Evolutionary conservation across 192 early-diverging fungal genomes (phyloP).

Genomic region (Podila minutissima): DNA sequence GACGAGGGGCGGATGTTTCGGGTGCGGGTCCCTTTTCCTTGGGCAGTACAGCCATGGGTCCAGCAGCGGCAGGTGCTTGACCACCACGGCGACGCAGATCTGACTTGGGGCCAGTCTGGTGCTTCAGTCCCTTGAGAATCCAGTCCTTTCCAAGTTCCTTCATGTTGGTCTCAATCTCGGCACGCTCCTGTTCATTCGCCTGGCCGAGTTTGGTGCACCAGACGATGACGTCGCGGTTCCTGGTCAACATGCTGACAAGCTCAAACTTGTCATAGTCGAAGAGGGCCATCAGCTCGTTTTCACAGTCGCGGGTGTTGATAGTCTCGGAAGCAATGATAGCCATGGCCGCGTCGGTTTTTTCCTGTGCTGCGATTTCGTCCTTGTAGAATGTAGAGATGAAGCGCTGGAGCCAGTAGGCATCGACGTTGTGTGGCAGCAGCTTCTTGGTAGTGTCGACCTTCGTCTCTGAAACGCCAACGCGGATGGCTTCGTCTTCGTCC

Average conservation of each 20-base stretch:
- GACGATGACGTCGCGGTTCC: constrained; percentile 88
- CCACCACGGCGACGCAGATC: constrained; percentile 64
- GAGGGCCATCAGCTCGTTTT: constrained; percentile 96
- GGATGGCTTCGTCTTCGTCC: constrained; percentile 68
- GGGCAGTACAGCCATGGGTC: constrained; percentile 48
- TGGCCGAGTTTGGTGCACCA: constrained; percentile 91
- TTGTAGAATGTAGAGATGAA: constrained; percentile 81
- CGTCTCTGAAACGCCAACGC: constrained; percentile 56
- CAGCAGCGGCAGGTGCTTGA: constrained; percentile 61
- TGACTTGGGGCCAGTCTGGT: constrained; percentile 29
- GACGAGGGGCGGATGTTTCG: constrained; percentile 64
- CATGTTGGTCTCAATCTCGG: constrained; percentile 74
- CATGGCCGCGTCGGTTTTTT: constrained; percentile 84
- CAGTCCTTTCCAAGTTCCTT: constrained; percentile 68
- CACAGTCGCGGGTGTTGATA: constrained; percentile 81
- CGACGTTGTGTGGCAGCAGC: constrained; percentile 81
- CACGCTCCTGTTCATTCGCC: constrained; percentile 69
- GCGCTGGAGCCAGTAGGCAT: constrained; percentile 98
- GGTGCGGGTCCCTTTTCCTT: constrained; percentile 62
- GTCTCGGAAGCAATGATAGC: constrained; percentile 74
- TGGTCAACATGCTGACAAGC: constrained; percentile 87
- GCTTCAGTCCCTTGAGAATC: constrained; percentile 78
- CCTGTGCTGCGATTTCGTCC: constrained; percentile 88
- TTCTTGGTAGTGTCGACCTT: constrained; percentile 57
- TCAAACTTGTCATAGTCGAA: constrained; percentile 99